Conservation (phyloP, 2,329 filamentous ascomycete genomes). For the Penicillium vulpinum region DNA sequence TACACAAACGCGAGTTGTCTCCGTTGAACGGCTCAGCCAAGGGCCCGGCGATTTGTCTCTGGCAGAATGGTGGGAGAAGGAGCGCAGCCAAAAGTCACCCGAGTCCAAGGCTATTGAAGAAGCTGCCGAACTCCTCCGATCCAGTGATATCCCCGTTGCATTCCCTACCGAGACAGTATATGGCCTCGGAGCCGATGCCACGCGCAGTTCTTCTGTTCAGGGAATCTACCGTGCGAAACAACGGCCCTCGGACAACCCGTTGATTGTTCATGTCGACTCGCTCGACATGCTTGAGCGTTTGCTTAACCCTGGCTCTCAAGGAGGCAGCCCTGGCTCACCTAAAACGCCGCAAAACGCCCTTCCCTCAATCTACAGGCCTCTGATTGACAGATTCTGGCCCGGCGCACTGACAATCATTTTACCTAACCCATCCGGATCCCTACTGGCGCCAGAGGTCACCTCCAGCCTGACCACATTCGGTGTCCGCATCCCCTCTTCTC, state of each 20-base stretch:
- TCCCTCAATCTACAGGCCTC: conserved; percentile 71
- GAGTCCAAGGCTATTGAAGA: conserved; percentile 58
- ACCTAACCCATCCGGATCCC: conserved; percentile 67
- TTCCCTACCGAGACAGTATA: conserved; percentile 99
- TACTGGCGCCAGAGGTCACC: conserved; percentile 86
- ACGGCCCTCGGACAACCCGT: conserved; percentile 86
- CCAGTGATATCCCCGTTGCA: conserved; percentile 74
- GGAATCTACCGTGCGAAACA: conserved; percentile 95
- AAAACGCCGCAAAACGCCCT: conserved; percentile 46
- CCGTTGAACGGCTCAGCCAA: conserved; percentile 41
- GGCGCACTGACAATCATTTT: conserved; percentile 90
- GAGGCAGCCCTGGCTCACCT: conserved; percentile 34
- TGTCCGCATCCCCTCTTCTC: conserved; percentile 80
- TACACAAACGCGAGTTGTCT: conserved; percentile 37
- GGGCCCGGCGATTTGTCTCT: conserved; percentile 35
- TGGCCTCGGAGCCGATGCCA: conserved; percentile 93
- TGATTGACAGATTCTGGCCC: conserved; percentile 88
- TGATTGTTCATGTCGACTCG: conserved; percentile 89
- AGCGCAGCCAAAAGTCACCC: conserved; percentile 37
- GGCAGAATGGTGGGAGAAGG: conserved; percentile 42
- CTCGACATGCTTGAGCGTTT: conserved; percentile 70
- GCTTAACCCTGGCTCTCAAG: conserved; percentile 46
- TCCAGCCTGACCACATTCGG: conserved; percentile 83
- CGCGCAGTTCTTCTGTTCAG: conserved; percentile 74
- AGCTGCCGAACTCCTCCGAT: conserved; percentile 66